Conservation (phyloP, 192 early-diverging fungal species). For the Dissophora globulifera region DNA sequence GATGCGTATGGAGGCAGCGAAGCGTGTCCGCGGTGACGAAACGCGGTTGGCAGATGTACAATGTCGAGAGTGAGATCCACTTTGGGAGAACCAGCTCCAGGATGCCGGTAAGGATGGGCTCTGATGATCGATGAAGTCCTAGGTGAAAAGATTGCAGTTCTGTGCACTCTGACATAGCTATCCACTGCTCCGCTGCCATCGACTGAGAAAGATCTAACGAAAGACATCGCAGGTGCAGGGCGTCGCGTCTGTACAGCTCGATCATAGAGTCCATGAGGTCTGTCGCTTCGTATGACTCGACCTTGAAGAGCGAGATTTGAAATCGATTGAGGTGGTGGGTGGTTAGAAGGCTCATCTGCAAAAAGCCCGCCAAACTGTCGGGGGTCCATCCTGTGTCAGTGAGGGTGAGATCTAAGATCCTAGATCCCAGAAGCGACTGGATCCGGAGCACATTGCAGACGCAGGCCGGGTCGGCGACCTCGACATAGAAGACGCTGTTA, state of each 20-base stretch:
- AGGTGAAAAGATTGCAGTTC: slow-evolving; percentile 39
- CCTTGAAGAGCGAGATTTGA: slow-evolving; percentile 35
- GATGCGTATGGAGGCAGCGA: slow-evolving; percentile 8
- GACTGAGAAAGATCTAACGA: slow-evolving; percentile 31
- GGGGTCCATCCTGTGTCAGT: slow-evolving; percentile 43
- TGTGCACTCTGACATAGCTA: slow-evolving; percentile 25
- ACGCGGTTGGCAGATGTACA: slow-evolving; percentile 50
- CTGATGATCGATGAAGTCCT: slow-evolving; percentile 32
- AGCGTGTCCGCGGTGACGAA: slow-evolving; percentile 24
- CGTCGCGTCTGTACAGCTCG: slow-evolving; percentile 18
- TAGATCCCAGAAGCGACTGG: slow-evolving; percentile 31
- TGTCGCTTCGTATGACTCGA: slow-evolving; percentile 13
- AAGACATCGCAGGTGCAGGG: slow-evolving; percentile 12
- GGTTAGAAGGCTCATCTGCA: slow-evolving; percentile 11
- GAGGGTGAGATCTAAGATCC: slow-evolving; percentile 34
- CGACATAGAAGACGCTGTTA: slow-evolving; percentile 18
- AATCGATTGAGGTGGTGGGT: slow-evolving; percentile 23
- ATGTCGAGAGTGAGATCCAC: slow-evolving; percentile 14
- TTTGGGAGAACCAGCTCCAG: slow-evolving; percentile 20
- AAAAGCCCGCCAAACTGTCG: slow-evolving; percentile 8
- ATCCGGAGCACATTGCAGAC: slow-evolving; percentile 27
- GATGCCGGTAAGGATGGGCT: slow-evolving; percentile 36
- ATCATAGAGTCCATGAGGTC: slow-evolving; percentile 22
- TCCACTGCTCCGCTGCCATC: slow-evolving; percentile 4
- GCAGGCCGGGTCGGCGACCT: slow-evolving; percentile 33